phyloP scores from a whole-genome alignment of 768 basidiomycete species.

The Rhizopogon vesiculosus region DNA sequence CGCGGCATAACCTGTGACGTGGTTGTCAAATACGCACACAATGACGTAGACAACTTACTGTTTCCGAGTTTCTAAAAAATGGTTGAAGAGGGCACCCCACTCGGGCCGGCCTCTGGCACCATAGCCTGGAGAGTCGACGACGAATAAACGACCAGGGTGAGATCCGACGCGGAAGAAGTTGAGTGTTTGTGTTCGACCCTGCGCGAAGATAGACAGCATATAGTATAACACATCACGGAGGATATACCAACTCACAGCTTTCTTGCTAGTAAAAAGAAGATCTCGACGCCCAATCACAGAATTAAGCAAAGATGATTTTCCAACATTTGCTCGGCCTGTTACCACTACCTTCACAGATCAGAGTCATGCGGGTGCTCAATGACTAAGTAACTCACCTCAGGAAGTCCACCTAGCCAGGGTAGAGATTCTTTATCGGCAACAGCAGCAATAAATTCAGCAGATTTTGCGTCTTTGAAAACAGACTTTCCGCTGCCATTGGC shows the following conservation, averaged over 20 bases:
- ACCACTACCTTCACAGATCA: background rate
- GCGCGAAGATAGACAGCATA: background rate
- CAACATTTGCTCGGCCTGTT: slow-evolving; percentile 71
- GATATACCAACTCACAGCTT: slow-evolving; percentile 45
- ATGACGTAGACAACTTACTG: slow-evolving; percentile 39
- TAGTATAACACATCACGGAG: background rate
- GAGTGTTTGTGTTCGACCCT: slow-evolving; percentile 71
- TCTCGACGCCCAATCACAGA: slow-evolving; percentile 54
- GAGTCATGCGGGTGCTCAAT: background rate
- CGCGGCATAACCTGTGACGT: slow-evolving; percentile 51
- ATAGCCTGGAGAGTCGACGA: slow-evolving; percentile 83
- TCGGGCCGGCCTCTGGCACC: slow-evolving; percentile 67
- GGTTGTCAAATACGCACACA: background rate
- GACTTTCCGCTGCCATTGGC: slow-evolving; percentile 6
- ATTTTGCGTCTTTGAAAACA: slow-evolving; percentile 18
- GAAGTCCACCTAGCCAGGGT: slow-evolving; percentile 13
- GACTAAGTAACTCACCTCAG: slow-evolving; percentile 20
- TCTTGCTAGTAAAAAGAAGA: slow-evolving; percentile 62
- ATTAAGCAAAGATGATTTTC: slow-evolving; percentile 74
- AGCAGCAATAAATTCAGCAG: slow-evolving; percentile 24
- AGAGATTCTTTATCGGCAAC: slow-evolving; percentile 14
- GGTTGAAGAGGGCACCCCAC: slow-evolving; percentile 69
- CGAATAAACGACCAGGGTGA: slow-evolving; percentile 45
- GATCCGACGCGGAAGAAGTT: slow-evolving; percentile 73
- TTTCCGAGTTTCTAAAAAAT: slow-evolving; percentile 55